Conservation (phyloP, 139 green algal species). For the Bryopsis sp. region DNA sequence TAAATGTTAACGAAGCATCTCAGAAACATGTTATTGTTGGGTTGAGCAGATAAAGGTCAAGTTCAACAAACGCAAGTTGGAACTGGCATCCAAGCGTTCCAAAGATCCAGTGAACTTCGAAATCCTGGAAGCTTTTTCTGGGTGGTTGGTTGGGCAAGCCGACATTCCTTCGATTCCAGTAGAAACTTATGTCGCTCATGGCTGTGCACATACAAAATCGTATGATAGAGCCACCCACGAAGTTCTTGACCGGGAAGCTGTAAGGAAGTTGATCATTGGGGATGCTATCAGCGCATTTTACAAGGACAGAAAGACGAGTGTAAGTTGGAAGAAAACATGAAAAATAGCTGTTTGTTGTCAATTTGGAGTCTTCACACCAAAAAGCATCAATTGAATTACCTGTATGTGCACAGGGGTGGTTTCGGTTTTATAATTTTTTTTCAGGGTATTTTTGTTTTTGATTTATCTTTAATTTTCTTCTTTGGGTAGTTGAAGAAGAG, state of each 20-base stretch:
- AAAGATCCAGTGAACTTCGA: too few species aligned
- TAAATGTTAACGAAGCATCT: too few species aligned
- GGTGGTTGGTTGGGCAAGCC: not conserved
- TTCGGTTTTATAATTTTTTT: not conserved
- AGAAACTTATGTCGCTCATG: not conserved
- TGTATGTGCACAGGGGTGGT: not conserved
- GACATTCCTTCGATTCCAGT: not conserved
- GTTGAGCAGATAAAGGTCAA: not conserved
- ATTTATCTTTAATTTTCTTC: not conserved
- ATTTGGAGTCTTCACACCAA: not conserved
- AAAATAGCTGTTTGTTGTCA: not conserved
- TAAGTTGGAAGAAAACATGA: not conserved
- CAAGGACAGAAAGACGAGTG: not conserved
- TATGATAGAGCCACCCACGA: not conserved
- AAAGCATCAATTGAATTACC: not conserved
- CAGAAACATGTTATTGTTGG: not conserved
- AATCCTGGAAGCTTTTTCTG: not conserved
- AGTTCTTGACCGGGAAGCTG: not conserved
- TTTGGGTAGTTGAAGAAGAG: not conserved
- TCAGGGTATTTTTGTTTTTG: not conserved
- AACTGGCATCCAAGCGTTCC: not conserved
- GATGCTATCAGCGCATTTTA: not conserved
- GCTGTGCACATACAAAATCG: not conserved
- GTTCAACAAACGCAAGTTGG: not conserved
- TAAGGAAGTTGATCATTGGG: too few species aligned